phyloP scores from a whole-genome alignment of 768 basidiomycete genomes.

The Crucibulum laeve region DNA sequence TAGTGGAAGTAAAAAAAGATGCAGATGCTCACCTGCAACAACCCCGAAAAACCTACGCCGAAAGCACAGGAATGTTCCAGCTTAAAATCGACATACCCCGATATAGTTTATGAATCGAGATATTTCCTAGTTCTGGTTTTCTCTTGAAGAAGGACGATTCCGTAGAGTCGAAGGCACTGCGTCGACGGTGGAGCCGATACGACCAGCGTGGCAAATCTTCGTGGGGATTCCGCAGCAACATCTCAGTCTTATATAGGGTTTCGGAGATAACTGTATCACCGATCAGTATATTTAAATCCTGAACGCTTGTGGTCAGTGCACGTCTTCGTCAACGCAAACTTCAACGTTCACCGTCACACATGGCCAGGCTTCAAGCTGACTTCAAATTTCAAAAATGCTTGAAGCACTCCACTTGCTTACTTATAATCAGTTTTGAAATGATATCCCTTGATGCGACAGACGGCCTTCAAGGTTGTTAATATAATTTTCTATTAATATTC shows the following conservation, averaged over 20 bases:
- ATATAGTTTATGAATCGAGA: constrained; percentile 31
- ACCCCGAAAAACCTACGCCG: background rate
- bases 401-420: constrained; percentile 24
- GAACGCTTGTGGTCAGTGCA: no score
- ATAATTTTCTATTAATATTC: no score
- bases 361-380: background rate
- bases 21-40: constrained; percentile 19
- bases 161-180: constrained; percentile 42
- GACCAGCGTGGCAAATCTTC: constrained; percentile 49
- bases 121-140: constrained; percentile 45
- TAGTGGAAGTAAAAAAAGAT: constrained; percentile 5
- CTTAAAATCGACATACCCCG: constrained; percentile 42
- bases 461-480: no score
- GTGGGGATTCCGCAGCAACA: constrained; percentile 11
- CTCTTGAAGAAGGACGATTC: constrained; percentile 37
- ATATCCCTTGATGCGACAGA: no score
- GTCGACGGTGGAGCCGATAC: constrained; percentile 36
- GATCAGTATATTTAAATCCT: no score
- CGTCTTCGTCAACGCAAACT: background rate
- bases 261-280: constrained; percentile 5
- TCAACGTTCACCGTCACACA: background rate
- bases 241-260: constrained; percentile 14
- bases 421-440: no score
- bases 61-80: constrained; percentile 29
- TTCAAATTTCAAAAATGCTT: constrained; percentile 11